These are phyloP conservation scores for Sporobolomyces roseus DNA, from an alignment of 768 basidiomycete species.

Conservation along the genomic window DNA sequence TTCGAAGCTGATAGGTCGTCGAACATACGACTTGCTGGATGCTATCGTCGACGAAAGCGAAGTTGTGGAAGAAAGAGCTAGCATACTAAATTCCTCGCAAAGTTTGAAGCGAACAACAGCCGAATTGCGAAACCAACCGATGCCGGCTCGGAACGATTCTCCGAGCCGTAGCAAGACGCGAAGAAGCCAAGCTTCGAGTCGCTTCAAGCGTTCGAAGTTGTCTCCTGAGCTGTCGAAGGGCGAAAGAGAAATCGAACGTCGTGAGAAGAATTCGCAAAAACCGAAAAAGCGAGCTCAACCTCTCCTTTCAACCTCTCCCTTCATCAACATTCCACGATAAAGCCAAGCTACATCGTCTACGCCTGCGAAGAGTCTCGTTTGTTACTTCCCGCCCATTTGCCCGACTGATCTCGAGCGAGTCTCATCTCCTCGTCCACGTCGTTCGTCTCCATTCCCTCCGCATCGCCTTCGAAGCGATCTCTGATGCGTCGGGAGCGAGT, in stretches of 20 bases:
- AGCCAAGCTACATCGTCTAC: no score
- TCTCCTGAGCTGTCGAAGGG: no score
- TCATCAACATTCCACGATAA: no score
- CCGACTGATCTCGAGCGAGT: constrained; percentile 6
- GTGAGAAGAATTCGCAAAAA: no score
- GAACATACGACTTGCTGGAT: background rate
- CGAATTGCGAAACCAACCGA: constrained; percentile 11
- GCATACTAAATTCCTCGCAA: background rate
- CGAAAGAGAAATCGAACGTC: no score
- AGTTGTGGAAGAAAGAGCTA: background rate
- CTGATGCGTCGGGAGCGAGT: background rate
- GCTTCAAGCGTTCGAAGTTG: no score
- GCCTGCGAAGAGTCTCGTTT: background rate
- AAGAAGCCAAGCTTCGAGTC: no score
- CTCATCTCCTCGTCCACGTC: background rate
- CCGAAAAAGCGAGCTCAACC: no score
- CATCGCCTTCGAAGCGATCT: background rate
- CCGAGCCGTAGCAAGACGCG: no score
- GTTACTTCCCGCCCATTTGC: constrained; percentile 5
- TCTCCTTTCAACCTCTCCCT: no score
- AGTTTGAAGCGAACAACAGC: background rate
- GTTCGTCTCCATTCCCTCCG: background rate
- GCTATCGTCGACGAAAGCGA: background rate
- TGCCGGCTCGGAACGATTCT: no score
- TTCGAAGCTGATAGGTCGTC: no score